Base-by-base conservation (phyloP, 208 protist species). In the Acanthamoeba royreba region DNA sequence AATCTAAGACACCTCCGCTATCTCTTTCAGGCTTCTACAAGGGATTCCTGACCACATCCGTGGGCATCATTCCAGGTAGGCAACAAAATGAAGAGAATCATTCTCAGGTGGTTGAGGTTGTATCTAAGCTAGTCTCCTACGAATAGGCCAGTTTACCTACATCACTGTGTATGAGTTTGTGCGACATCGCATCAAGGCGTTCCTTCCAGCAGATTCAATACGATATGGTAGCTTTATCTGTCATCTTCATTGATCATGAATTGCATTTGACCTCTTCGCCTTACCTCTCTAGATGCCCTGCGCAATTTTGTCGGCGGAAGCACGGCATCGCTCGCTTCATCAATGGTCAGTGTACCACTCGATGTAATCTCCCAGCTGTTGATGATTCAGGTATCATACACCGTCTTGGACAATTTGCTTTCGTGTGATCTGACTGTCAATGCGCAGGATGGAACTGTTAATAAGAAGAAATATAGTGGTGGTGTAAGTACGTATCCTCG, bases 51-150 rank as follows among this genome's bases (percentile, higher is more conserved):
- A 88, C 81, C 45, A 88, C 81, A 9, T 66, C 81, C 28, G 52
- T 88, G 81, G 81, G 81, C 33, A 88, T 88, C 81, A 53, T 88
- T 53, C 81, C 81, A 1, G 81, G 81, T 81, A 81, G 35, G 66
- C 25, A 22, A 42, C 43, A 8, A 2, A 43, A 31, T 79, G 1
- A 40, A 22, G 19, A 13, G 13, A 17, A 38, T 28, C 22, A 38
- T 11, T 77, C 7, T 1, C 19, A 40, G 19, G 19, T 74, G n/a
- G 11, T 40, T 42, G 61, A 28, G 11, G 38, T 0, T 74, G 9
- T 15, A 33, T 35, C 69, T 43, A 33, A n/a, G 58, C 22, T 38
- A 28, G 25, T 31, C 58, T 69, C n/a, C 58, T 13, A 15, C n/a
- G 9, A 28, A 8, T 28, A 81, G 72, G 72, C 72, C 72, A 81